Percentiles rank a stretch among this genome's conserved stretches.
These are phyloP conservation scores for Cutaneotrichosporon sp. DNA, from an alignment of 1,284 basidiomycete species.

Conservation along the genomic window DNA sequence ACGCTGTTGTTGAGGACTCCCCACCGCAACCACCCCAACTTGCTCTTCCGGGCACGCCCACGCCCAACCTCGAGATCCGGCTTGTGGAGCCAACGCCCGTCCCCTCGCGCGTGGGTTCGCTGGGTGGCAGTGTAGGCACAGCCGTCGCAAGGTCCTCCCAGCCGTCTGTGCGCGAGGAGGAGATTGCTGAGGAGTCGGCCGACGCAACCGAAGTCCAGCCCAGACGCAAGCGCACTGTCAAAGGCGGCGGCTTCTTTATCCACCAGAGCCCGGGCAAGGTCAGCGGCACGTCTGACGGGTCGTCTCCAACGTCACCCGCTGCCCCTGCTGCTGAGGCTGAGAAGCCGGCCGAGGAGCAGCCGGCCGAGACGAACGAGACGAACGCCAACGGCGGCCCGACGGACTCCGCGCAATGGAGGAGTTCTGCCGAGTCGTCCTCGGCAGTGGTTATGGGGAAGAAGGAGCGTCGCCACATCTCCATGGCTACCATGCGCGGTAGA, in stretches of 20 bases:
- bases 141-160: not conserved
- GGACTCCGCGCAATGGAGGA: conserved; percentile 11
- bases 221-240: not conserved
- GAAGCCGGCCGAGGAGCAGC: not conserved
- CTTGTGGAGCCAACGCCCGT: conserved; percentile 46
- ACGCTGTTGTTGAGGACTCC: not conserved
- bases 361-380: not conserved
- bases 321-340: no score
- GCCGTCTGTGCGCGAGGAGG: conserved; percentile 14
- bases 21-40: not conserved
- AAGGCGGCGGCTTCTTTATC: conserved; percentile 4
- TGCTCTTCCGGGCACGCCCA: conserved; percentile 27
- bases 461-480: conserved; percentile 33
- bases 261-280: conserved; percentile 1
- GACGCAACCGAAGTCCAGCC: not conserved
- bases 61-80: conserved; percentile 38
- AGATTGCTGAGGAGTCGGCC: conserved; percentile 17
- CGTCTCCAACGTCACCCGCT: not conserved
- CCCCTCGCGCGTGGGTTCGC: conserved; percentile 39
- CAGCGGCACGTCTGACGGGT: not conserved
- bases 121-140: conserved; percentile 22
- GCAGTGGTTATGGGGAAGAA: conserved; percentile 18
- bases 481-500: conserved; percentile 41
- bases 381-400: not conserved
- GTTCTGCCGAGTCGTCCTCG: conserved; percentile 28